Conservation (phyloP, 2,329 filamentous ascomycete genomes). For the Claviceps purpurea region DNA sequence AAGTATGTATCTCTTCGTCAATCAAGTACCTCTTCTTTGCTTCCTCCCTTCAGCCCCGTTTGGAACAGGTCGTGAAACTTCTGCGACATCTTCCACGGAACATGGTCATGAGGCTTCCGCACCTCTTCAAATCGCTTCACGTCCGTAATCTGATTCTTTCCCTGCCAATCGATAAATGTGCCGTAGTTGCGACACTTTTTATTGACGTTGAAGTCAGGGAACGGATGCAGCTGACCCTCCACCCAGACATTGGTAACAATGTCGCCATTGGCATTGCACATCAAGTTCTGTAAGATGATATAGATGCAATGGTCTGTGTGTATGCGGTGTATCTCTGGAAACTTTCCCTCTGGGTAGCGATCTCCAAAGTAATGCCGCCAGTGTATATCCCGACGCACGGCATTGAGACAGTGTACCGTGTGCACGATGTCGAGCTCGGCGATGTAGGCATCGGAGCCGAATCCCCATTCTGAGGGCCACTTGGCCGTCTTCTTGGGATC, state of each 20-base stretch:
- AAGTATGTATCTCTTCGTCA: not conserved
- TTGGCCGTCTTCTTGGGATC: slow-evolving; percentile 15
- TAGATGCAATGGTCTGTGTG: slow-evolving; percentile 10
- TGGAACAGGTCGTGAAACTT: not conserved
- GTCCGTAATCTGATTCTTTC: slow-evolving; percentile 3
- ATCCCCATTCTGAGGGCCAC: slow-evolving; percentile 15
- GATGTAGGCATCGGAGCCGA: slow-evolving; percentile 19
- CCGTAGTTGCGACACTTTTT: slow-evolving; percentile 10
- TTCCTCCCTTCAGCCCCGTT: not conserved
- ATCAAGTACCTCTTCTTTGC: not conserved
- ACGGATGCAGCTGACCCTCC: slow-evolving; percentile 5
- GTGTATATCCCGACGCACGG: slow-evolving; percentile 8
- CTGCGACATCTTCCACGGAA: not conserved
- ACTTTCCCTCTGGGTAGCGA: not conserved
- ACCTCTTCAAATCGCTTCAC: slow-evolving; percentile 1
- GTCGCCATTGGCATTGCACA: slow-evolving; percentile 9
- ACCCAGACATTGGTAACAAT: slow-evolving; percentile 9
- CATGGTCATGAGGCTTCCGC: not conserved
- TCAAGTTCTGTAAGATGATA: slow-evolving; percentile 8
- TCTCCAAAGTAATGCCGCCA: slow-evolving; percentile 5
- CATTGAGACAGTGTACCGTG: slow-evolving; percentile 12
- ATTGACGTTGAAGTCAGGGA: slow-evolving; percentile 9
- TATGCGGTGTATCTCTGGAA: slow-evolving; percentile 7
- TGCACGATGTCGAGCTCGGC: slow-evolving; percentile 18
- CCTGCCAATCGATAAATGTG: slow-evolving; percentile 9